Evolutionary conservation across 257 asterid species (phyloP).

Genomic region (Pogostemon cablin): DNA sequence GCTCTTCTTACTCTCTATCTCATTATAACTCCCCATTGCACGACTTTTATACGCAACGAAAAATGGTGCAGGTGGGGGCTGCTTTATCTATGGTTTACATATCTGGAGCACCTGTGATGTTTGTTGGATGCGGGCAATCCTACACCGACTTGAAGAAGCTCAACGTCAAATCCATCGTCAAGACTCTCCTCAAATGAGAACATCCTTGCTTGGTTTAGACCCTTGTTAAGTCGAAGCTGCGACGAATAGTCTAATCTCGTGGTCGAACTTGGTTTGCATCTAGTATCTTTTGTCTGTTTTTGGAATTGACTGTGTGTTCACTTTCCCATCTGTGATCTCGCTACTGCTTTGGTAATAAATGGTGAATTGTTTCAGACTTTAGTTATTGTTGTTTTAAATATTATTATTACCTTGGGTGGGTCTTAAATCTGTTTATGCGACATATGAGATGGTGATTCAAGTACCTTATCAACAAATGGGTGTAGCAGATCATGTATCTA

Average conservation of each 20-base stretch:
- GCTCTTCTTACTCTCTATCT: background rate
- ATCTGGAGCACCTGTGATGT: slow-evolving; percentile 97
- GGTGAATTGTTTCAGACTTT: slow-evolving; percentile 40
- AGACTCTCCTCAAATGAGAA: slow-evolving; percentile 78
- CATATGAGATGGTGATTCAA: no score
- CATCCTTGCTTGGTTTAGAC: slow-evolving; percentile 8
- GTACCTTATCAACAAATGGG: no score
- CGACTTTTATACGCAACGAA: background rate
- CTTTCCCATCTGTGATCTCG: slow-evolving; percentile 44
- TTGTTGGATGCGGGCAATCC: slow-evolving; percentile 97
- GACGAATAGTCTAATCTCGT: background rate
- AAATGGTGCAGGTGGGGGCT: slow-evolving; percentile 80
- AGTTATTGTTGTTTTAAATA: background rate
- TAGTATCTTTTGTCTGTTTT: background rate
- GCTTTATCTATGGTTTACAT: slow-evolving; percentile 95
- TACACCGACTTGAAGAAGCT: slow-evolving; percentile 96
- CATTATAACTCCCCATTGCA: background rate
- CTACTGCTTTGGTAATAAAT: slow-evolving; percentile 35
- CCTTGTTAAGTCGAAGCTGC: background rate
- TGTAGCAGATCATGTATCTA: no score
- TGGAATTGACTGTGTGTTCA: slow-evolving; percentile 16
- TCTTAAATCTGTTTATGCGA: no score
- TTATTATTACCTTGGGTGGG: no score
- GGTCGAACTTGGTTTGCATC: background rate
- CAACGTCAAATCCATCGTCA: slow-evolving; percentile 83